These are phyloP conservation scores for Pulveroboletus sp. DNA, from an alignment of 768 basidiomycete genomes.

Conservation along the genomic window DNA sequence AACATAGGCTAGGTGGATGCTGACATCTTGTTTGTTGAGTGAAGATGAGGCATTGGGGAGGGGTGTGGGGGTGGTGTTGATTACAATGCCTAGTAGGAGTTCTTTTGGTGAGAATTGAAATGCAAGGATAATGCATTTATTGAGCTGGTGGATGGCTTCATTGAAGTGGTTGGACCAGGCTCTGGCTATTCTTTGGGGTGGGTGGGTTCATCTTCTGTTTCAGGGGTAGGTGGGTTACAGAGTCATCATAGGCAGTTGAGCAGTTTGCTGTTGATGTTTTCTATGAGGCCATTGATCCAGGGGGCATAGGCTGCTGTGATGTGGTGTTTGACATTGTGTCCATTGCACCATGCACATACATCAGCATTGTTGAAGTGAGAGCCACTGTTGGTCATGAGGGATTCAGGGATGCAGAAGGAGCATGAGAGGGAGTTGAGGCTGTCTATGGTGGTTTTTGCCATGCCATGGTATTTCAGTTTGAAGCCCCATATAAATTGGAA, in stretches of 20 bases:
- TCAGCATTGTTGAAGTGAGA: constrained; percentile 35
- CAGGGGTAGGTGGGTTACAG: too few species aligned
- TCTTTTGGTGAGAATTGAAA: neutral
- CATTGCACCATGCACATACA: constrained; percentile 26
- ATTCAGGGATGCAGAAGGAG: constrained; percentile 23
- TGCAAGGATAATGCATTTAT: neutral
- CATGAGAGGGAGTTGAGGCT: constrained; percentile 21
- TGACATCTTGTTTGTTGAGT: too few species aligned
- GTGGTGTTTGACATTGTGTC: constrained; percentile 14
- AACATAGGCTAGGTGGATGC: too few species aligned
- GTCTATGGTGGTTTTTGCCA: constrained; percentile 23
- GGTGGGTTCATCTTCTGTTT: constrained; percentile 20
- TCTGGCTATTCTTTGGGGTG: too few species aligned
- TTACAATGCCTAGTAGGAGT: neutral
- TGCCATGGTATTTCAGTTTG: constrained; percentile 28
- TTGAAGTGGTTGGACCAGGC: neutral
- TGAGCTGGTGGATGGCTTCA: neutral
- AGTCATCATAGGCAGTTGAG: constrained; percentile 32
- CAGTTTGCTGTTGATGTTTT: constrained; percentile 33
- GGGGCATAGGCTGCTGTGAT: constrained; percentile 34
- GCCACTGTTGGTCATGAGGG: constrained; percentile 38
- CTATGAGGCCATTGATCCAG: constrained; percentile 39
- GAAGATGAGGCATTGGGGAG: too few species aligned
- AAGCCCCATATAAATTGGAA: constrained; percentile 30
- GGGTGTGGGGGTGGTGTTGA: neutral